Base-by-base conservation (phyloP, 441 rosid genomes). In the Sinapis alba region DNA sequence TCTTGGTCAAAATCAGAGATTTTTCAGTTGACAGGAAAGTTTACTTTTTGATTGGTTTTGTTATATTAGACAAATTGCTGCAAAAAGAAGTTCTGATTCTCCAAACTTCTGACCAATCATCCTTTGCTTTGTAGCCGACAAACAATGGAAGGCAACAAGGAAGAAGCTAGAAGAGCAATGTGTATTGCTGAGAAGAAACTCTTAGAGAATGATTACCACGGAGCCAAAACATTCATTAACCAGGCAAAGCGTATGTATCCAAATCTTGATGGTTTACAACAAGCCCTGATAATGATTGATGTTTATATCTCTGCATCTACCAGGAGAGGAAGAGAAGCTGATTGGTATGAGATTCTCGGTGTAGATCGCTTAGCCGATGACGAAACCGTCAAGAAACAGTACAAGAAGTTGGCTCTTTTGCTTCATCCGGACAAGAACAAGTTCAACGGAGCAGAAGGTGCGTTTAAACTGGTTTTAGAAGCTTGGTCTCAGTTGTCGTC, bases 401-500 rank as follows among this genome's bases (percentile, higher is more conserved):
- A 36, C 43, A 36, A 36, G 4, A 36, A 36, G 5, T 2, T 9
- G 43, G 43, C 43, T 0, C 43, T 11, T 36, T n/a, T 36, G 12
- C 45, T 38, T 3, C 45, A 38, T 38, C 45, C 45, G 1, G 45
- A 38, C 47, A 41, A 41, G 47, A 41, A 41, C 12, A 34, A 9
- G 3, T 34, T 34, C 38, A 9, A 34, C 11, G 38, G 38, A 11
- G 38, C 38, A 34, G 9, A 34, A 12, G 38, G 38, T 12, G 9
- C 38, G 8, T 34, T 9, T 34, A 34, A 34, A 34, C 38, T 34
- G 38, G 7, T 34, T 34, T 34, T 34, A 34, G 9, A 34, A 34
- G 38, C 38, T 34, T 34, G 38, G 38, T 34, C 38, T 34, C 3
- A 34, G 38, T 34, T 34, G 38, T 89, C 98, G 34, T 34, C 3